Base-by-base conservation (phyloP, 2,329 filamentous ascomycete species). In the Sporothrix sp. region DNA sequence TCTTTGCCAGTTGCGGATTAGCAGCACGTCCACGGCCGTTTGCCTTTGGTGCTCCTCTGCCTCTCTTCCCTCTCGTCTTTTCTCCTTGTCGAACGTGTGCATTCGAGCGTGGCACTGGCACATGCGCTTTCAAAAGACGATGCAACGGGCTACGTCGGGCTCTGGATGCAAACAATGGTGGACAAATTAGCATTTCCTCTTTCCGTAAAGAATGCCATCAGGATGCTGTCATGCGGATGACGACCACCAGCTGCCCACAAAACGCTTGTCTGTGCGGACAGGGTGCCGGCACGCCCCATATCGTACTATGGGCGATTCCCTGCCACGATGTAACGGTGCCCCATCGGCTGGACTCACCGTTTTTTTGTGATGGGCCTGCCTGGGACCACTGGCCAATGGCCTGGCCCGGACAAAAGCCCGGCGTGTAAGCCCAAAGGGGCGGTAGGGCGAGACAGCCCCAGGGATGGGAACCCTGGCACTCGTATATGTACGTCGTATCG, bases 191-290 rank as follows among this genome's bases (percentile, higher is more conserved):
- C 20, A 13, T 18, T 21, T n/a, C n/a, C n/a, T n/a, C n/a, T n/a
- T n/a, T n/a, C n/a, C n/a, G n/a, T n/a, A n/a, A n/a, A n/a, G 23
- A 27, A 37, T 46, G 30, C 32, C 45, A 38, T 48, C 25, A 48
- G 45, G 16, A 39, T 48, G 45, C 16, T 39, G 45, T 48, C 45
- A 39, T 48, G 33, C 38, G 18, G 7, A 28, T 10, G 10, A 25
- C 7, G 10, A 47, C 21, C 28, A 10, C 10, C 4, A 13, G 13
- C 32, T 33, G 4, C 4, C 7, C 7, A 36, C 14, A 18, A 16
- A 28, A 28, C n/a, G n/a, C n/a, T n/a, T n/a, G n/a, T n/a, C n/a
- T n/a, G n/a, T n/a, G n/a, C n/a, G n/a, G n/a, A n/a, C n/a, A n/a
- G n/a, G n/a, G n/a, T n/a, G n/a, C n/a, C n/a, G 18, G 27, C 16